Conservation (phyloP, 1,139 yeast species). For the Nadsonia commutata region DNA sequence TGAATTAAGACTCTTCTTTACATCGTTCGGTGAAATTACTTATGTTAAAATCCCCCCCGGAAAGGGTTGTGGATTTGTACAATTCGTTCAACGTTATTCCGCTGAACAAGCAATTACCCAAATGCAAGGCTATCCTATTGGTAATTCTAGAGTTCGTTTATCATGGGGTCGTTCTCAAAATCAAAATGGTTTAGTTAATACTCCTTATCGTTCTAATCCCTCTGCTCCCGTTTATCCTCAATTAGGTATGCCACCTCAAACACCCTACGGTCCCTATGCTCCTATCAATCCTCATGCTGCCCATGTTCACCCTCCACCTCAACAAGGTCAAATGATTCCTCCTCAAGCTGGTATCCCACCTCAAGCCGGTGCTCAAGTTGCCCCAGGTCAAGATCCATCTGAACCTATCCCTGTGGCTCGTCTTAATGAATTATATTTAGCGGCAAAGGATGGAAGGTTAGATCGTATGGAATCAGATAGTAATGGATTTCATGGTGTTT, state of each 20-base stretch:
- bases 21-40: constrained; percentile 71
- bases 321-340: constrained; percentile 9
- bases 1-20: constrained; percentile 57
- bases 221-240: constrained; percentile 23
- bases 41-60: constrained; percentile 85
- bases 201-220: constrained; percentile 20
- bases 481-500: constrained; percentile 29
- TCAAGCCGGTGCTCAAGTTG: constrained; percentile 11
- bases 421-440: constrained; percentile 33
- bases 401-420: constrained; percentile 28
- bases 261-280: constrained; percentile 24
- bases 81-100: constrained; percentile 59
- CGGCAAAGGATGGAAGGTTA: constrained; percentile 34
- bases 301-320: constrained; percentile 16
- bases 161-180: constrained; percentile 70
- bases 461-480: constrained; percentile 33
- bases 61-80: constrained; percentile 89
- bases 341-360: constrained; percentile 12
- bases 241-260: constrained; percentile 21
- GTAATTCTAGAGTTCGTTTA: constrained; percentile 68
- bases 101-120: constrained; percentile 84
- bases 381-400: constrained; percentile 20
- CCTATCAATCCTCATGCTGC: constrained; percentile 25
- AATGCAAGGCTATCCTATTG: constrained; percentile 87
- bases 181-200: constrained; percentile 11